These are phyloP conservation scores for Dimocarpus longan DNA, from an alignment of 345 rosid genomes.

Conservation along the genomic window DNA sequence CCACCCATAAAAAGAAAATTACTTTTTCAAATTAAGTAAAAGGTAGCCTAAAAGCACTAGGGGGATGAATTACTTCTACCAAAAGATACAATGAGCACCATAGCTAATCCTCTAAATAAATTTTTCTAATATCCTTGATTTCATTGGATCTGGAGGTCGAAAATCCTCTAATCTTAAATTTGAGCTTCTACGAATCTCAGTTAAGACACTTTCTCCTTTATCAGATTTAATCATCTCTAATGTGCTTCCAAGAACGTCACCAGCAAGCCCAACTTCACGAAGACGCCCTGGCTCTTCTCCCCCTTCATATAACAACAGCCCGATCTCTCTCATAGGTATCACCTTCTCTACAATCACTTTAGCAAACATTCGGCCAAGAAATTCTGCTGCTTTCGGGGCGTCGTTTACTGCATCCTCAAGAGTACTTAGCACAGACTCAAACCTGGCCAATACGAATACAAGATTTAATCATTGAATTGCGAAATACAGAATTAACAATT, in stretches of 20 bases:
- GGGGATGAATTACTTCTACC: slow-evolving; percentile 29
- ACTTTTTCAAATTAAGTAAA: slow-evolving; percentile 24
- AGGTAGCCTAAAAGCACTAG: slow-evolving; percentile 21
- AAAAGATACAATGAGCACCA: slow-evolving; percentile 43
- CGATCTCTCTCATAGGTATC: slow-evolving; percentile 57
- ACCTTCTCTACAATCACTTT: slow-evolving; percentile 52
- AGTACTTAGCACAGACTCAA: slow-evolving; percentile 64
- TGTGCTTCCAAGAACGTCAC: slow-evolving; percentile 76
- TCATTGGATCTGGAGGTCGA: slow-evolving; percentile 54
- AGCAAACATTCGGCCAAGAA: slow-evolving; percentile 72
- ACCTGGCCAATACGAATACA: slow-evolving; percentile 43
- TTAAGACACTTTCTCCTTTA: slow-evolving; percentile 59
- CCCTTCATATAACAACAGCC: slow-evolving; percentile 57
- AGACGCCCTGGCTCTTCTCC: slow-evolving; percentile 77
- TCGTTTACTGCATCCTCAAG: slow-evolving; percentile 90
- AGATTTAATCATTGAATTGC: background rate
- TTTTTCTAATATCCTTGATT: slow-evolving; percentile 68
- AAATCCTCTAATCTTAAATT: slow-evolving; percentile 71
- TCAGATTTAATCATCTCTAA: slow-evolving; percentile 60
- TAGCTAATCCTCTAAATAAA: slow-evolving; percentile 55
- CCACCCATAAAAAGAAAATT: slow-evolving; percentile 34
- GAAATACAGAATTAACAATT: background rate
- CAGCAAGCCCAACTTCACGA: slow-evolving; percentile 68
- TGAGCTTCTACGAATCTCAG: slow-evolving; percentile 53
- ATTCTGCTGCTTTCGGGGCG: slow-evolving; percentile 91